phyloP scores from a whole-genome alignment of 192 early-diverging fungal genomes.

The Diversispora epigaea region DNA sequence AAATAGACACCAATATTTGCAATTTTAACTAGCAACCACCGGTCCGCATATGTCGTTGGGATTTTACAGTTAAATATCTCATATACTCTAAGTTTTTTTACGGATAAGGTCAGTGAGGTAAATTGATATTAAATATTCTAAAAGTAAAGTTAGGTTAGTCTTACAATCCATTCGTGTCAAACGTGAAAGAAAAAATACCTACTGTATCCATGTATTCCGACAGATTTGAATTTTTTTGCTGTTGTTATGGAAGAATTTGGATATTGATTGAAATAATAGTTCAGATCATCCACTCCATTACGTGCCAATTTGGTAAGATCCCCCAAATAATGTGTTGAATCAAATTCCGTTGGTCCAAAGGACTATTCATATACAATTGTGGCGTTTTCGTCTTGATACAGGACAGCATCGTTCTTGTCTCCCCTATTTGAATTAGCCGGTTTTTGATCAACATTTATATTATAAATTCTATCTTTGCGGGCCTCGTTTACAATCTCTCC shows the following conservation, averaged over 20 bases:
- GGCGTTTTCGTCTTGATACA: conserved; percentile 8
- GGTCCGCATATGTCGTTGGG: conserved; percentile 8
- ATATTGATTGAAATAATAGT: conserved; percentile 6
- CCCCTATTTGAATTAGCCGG: neutral
- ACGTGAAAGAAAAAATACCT: neutral
- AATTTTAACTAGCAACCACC: conserved; percentile 14
- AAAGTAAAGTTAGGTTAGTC: neutral
- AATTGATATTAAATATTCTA: conserved; percentile 17
- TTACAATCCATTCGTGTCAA: neutral
- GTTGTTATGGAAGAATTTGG: neutral
- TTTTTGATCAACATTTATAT: conserved; percentile 17
- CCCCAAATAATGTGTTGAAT: neutral
- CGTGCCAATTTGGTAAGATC: conserved; percentile 16
- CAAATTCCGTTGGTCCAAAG: conserved; percentile 1
- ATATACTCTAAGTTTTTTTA: conserved; percentile 11
- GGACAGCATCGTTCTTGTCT: conserved; percentile 3
- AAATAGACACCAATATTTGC: conserved; percentile 16
- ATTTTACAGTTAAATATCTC: conserved; percentile 12
- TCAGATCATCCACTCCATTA: conserved; percentile 17
- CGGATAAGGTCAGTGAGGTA: conserved; percentile 2
- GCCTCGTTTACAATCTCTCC: conserved; percentile 18
- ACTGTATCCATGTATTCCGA: conserved; percentile 18
- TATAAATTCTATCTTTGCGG: conserved; percentile 13
- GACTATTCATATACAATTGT: conserved; percentile 21
- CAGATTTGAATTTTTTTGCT: conserved; percentile 18